Conservation (phyloP, 805 yeast species). For the Aciculoconidium aculeatum region DNA sequence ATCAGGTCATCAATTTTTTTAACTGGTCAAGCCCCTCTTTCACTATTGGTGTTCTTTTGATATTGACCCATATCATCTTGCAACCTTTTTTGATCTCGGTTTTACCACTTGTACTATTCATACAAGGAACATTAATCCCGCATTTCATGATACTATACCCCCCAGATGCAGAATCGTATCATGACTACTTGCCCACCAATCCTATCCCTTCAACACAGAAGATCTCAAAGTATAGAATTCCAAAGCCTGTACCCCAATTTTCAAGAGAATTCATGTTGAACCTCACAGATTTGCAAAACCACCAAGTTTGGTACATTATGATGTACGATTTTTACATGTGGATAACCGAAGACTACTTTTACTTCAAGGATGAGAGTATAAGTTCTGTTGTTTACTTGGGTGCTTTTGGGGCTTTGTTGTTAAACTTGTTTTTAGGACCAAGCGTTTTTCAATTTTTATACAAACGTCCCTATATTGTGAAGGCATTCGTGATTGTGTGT, state of each 20-base stretch:
- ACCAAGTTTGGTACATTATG: constrained; percentile 59
- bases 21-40: constrained; percentile 61
- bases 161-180: constrained; percentile 43
- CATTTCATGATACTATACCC: constrained; percentile 57
- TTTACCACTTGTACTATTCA: constrained; percentile 49
- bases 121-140: constrained; percentile 60
- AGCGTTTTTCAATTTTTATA: constrained; percentile 25
- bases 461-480: constrained; percentile 9
- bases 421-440: constrained; percentile 23
- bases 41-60: constrained; percentile 52
- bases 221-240: constrained; percentile 41
- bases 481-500: constrained; percentile 20
- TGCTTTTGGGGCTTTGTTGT: constrained; percentile 20
- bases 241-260: constrained; percentile 72
- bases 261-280: constrained; percentile 74
- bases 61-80: constrained; percentile 48
- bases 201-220: constrained; percentile 45
- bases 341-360: constrained; percentile 51
- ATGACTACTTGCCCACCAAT: constrained; percentile 16
- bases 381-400: constrained; percentile 48
- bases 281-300: constrained; percentile 79
- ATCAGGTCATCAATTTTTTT: constrained; percentile 47
- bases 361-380: constrained; percentile 55
- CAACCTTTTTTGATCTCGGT: constrained; percentile 53
- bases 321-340: constrained; percentile 53